Percentiles rank a stretch among this genome's conserved stretches.
Conservation (phyloP, 306 rosid genomes). For the Ormosia emarginata region DNA sequence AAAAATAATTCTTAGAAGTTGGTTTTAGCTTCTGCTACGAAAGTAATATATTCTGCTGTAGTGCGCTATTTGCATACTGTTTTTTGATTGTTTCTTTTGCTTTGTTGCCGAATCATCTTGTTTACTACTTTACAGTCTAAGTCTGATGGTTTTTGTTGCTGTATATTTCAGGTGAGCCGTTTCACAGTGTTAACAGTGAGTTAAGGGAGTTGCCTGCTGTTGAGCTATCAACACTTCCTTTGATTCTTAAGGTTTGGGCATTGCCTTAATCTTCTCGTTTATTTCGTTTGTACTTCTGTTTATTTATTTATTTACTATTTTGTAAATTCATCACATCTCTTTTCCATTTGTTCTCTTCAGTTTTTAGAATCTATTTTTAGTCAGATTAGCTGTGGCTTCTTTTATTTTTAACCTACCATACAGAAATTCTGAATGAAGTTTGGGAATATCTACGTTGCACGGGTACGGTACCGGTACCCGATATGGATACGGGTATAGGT, state of each 20-base stretch:
- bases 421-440: neutral
- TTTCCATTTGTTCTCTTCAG: neutral
- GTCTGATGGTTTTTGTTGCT: neutral
- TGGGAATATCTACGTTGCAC: no score
- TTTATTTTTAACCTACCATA: neutral
- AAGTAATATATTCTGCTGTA: neutral
- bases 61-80: neutral
- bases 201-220: conserved; percentile 87
- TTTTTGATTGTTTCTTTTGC: neutral
- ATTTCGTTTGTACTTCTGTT: neutral
- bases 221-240: conserved; percentile 80
- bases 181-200: conserved; percentile 71
- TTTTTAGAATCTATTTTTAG: neutral
- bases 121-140: conserved; percentile 12
- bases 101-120: neutral
- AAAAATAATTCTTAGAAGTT: neutral
- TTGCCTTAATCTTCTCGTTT: conserved; percentile 16
- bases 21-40: neutral
- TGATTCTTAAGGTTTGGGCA: conserved; percentile 69
- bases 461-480: no score
- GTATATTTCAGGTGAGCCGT: conserved; percentile 62
- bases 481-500: no score
- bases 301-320: neutral
- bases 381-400: conserved; percentile 7
- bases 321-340: neutral